phyloP scores from a whole-genome alignment of 108 stramenopile genomes.

The Cyclotella cryptica region DNA sequence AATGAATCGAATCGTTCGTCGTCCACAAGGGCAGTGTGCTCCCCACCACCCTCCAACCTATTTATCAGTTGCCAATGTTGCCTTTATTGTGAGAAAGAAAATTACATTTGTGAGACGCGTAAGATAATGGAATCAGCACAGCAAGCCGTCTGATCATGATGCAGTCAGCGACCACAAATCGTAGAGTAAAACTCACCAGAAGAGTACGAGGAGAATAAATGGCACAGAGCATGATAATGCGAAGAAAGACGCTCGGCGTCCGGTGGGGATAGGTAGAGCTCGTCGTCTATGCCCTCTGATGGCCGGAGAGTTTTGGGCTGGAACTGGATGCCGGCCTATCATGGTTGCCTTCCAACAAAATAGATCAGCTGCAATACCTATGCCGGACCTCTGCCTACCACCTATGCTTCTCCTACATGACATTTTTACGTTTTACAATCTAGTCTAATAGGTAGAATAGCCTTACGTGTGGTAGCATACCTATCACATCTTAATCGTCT shows the following conservation, averaged over 20 bases:
- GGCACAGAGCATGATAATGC: conserved; percentile 8
- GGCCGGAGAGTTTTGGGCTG: not conserved
- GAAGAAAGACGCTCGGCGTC: conserved; percentile 9
- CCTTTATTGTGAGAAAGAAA: not conserved
- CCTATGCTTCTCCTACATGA: no score
- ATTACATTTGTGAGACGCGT: no score
- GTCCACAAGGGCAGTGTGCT: conserved; percentile 2
- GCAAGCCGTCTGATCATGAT: not conserved
- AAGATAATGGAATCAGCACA: no score
- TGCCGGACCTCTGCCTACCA: no score
- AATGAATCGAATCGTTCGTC: not conserved
- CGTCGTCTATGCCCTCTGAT: not conserved
- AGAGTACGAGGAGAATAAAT: not conserved
- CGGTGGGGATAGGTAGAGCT: not conserved
- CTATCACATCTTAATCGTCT: no score
- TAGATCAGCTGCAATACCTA: no score
- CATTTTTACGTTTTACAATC: no score
- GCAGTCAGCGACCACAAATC: not conserved
- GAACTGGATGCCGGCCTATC: not conserved
- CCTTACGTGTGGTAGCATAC: no score
- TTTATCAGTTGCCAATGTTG: conserved; percentile 7
- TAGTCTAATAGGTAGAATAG: no score
- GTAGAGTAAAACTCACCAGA: not conserved
- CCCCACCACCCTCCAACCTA: conserved; percentile 8
- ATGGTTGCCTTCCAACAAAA: conserved; percentile 1